phyloP scores from a whole-genome alignment of 2,329 filamentous ascomycete species.

The Botrytis galanthina region DNA sequence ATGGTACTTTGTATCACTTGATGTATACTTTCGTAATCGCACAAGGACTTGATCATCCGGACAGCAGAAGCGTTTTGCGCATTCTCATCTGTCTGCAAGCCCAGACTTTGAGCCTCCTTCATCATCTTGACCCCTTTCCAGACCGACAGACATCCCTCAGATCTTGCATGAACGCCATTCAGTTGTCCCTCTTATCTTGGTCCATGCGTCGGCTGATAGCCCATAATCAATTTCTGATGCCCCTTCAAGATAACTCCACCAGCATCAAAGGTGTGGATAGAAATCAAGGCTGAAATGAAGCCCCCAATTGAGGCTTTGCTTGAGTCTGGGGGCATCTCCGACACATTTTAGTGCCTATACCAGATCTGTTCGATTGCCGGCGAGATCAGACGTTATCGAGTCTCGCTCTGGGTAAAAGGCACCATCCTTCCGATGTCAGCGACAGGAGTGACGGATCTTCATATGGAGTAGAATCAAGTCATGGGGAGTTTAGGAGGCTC shows the following conservation, averaged over 20 bases:
- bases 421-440: not conserved
- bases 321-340: not conserved
- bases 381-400: not conserved
- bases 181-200: not conserved
- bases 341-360: not conserved
- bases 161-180: not conserved
- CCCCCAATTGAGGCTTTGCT: not conserved
- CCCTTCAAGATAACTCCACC: not conserved
- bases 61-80: not conserved
- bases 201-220: not conserved
- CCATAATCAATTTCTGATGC: not conserved
- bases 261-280: not conserved
- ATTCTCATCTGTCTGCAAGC: not conserved
- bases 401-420: not conserved
- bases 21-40: not conserved
- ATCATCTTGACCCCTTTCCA: not conserved
- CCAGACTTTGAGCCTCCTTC: not conserved
- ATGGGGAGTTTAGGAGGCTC: not conserved
- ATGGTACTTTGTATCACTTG: not conserved
- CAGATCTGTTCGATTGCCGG: not conserved
- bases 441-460: not conserved
- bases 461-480: not conserved
- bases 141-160: not conserved
- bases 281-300: constrained; percentile 1
- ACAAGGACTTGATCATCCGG: not conserved